Conservation (phyloP, 805 yeast genomes). For the Lipomyces orientalis region DNA sequence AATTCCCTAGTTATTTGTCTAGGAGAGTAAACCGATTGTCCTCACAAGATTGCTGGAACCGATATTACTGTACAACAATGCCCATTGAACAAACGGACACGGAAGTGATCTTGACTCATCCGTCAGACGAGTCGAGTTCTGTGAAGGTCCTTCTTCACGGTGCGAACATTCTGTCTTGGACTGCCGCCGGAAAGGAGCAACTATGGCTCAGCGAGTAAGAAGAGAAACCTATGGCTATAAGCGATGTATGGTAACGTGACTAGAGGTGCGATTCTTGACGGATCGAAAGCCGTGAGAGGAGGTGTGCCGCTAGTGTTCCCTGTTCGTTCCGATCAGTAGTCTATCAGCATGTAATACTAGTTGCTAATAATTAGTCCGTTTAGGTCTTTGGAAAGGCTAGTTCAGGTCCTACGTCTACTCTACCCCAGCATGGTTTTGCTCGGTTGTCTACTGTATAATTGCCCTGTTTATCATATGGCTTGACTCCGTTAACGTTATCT, state of each 20-base stretch:
- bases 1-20: not conserved
- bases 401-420: constrained; percentile 60
- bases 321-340: constrained; percentile 41
- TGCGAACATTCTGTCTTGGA: constrained; percentile 89
- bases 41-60: not conserved
- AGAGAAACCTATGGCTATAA: not conserved
- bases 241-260: constrained; percentile 42
- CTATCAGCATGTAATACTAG: not conserved
- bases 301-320: constrained; percentile 98
- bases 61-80: constrained; percentile 50
- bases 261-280: constrained; percentile 81
- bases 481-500: not conserved
- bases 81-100: constrained; percentile 69
- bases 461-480: not conserved
- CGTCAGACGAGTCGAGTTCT: constrained; percentile 56
- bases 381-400: constrained; percentile 65
- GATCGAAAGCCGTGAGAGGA: constrained; percentile 93
- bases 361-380: not conserved
- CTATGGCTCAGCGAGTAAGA: constrained; percentile 63
- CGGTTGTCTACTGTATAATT: constrained; percentile 61
- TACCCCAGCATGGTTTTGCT: constrained; percentile 98
- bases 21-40: not conserved
- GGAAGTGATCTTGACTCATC: constrained; percentile 65
- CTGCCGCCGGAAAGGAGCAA: constrained; percentile 70
- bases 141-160: constrained; percentile 83